These are phyloP conservation scores for Agaricus bisporus DNA, from an alignment of 768 basidiomycete genomes.

Conservation along the genomic window DNA sequence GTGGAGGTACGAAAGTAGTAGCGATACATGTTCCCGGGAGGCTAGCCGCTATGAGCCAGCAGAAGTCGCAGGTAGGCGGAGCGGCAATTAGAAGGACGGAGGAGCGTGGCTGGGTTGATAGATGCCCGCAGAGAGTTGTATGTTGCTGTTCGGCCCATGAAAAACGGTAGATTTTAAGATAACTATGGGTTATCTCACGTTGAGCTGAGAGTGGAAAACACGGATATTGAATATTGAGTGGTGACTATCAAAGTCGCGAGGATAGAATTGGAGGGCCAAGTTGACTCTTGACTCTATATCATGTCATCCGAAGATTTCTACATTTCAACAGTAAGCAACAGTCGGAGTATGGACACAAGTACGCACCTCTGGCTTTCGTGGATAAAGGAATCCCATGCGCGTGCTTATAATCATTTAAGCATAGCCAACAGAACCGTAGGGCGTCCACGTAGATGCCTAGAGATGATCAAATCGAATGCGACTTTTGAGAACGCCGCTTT, in stretches of 20 bases:
- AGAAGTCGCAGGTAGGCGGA: slow-evolving; percentile 43
- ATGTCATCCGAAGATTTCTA: slow-evolving; percentile 81
- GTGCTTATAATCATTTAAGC: slow-evolving; percentile 70
- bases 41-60: slow-evolving; percentile 73
- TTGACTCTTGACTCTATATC: slow-evolving; percentile 87
- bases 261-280: slow-evolving; percentile 67
- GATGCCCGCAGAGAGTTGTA: slow-evolving; percentile 81
- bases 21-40: slow-evolving; percentile 66
- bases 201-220: slow-evolving; percentile 8
- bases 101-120: slow-evolving; percentile 46
- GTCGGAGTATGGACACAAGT: neutral
- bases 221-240: slow-evolving; percentile 84
- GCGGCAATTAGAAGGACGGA: slow-evolving; percentile 16
- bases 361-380: slow-evolving; percentile 72
- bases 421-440: slow-evolving; percentile 56
- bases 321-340: slow-evolving; percentile 2
- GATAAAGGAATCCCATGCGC: slow-evolving; percentile 76
- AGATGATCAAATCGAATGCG: slow-evolving; percentile 48
- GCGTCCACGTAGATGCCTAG: slow-evolving; percentile 70
- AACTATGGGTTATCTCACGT: slow-evolving; percentile 23
- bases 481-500: slow-evolving; percentile 67
- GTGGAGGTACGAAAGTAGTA: slow-evolving; percentile 64
- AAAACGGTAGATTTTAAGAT: too few species aligned
- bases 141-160: slow-evolving; percentile 96
- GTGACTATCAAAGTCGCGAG: slow-evolving; percentile 83